These are phyloP conservation scores for Mycena galopus DNA, from an alignment of 768 basidiomycete species.

Conservation along the genomic window DNA sequence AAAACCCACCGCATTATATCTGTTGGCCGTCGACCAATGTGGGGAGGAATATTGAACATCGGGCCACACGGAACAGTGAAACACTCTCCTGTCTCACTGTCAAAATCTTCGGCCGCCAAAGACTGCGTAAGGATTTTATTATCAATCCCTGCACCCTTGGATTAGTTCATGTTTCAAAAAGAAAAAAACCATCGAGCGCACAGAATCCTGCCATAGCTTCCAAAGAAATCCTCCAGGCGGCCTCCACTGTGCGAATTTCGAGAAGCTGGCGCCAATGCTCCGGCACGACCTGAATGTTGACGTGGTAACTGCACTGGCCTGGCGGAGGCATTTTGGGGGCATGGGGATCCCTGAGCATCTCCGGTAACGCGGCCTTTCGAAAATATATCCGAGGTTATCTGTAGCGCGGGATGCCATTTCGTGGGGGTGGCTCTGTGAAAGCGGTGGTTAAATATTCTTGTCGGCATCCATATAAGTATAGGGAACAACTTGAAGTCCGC, in stretches of 20 bases:
- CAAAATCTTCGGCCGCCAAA: not conserved
- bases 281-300: constrained; percentile 1
- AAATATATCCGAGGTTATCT: constrained; percentile 23
- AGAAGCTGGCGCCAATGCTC: constrained; percentile 20
- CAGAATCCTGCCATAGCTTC: constrained; percentile 1
- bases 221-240: not conserved
- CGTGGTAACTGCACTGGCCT: constrained; percentile 13
- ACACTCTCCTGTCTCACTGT: constrained; percentile 10
- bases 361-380: constrained; percentile 13
- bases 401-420: constrained; percentile 18
- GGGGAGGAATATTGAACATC: constrained; percentile 11
- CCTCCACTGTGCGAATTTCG: not conserved
- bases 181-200: not conserved
- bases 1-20: constrained; percentile 18
- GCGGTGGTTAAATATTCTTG: not conserved
- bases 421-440: not conserved
- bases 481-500: not conserved
- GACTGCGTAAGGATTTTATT: not conserved
- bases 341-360: constrained; percentile 5
- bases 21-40: constrained; percentile 12
- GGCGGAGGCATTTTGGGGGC: constrained; percentile 12
- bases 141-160: constrained; percentile 3
- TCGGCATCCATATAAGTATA: not conserved
- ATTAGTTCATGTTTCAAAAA: not conserved
- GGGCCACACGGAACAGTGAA: constrained; percentile 20